Base-by-base conservation (phyloP, 768 basidiomycete species). In the Russula sp. region DNA sequence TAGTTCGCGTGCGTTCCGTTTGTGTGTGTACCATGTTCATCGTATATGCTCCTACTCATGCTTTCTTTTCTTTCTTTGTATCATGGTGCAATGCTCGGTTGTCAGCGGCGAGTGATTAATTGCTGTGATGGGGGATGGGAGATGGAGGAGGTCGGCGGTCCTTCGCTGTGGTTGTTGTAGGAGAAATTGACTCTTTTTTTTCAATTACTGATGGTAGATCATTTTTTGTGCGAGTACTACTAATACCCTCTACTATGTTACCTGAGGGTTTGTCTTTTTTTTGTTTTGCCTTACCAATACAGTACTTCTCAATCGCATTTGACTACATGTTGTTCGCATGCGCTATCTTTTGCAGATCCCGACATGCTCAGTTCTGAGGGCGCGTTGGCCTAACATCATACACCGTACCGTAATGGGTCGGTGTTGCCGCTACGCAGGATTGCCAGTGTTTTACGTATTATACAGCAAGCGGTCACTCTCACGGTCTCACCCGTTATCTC, bases 141-240 rank as follows among this genome's bases (percentile, higher is more conserved):
- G 16, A 40, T 5, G 16, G 6, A n/a, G 6, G 13, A n/a, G 36
- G 48, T n/a, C 34, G 10, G n/a, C 44, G 44, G 38, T 40, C 14
- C 38, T 30, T 30, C 7, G 16, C 7, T 44, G n/a, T n/a, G 4
- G 44, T n/a, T 61, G 59, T 53, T 60, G 59, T 60, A 60, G 51
- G 51, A 61, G 22, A 32, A 32, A 30, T 30, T 40, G 51, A 32
- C 40, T 28, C 1, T 26, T 20, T 30, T 49, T 32, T 32, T 13
- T 50, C 18, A 28, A 52, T 42, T 60, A 51, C 50, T 38, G 49
- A 59, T 50, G 24, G 1, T 32, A 38, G 49, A 28, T 18, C 49
- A 6, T 3, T 40, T 40, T 34, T 40, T 44, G 16, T 61, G 59
- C 28, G 40, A 52, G 38, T 44, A 50, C 49, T 44, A 50, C 49